phyloP scores from a whole-genome alignment of 83 land plant genomes.

The Picea engelmannii region DNA sequence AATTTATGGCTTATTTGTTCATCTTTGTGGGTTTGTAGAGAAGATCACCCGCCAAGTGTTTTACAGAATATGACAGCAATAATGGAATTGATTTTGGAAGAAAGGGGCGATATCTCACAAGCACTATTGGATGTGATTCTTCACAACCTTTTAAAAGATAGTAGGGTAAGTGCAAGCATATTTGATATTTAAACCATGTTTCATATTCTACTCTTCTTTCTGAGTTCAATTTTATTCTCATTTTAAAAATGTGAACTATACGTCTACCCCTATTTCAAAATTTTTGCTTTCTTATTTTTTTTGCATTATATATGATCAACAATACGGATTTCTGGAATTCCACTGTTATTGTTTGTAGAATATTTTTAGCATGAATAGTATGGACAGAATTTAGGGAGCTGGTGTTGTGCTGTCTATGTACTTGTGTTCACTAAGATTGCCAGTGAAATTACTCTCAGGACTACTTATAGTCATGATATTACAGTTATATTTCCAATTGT shows the following conservation, averaged over 20 bases:
- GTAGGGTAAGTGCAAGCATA: constrained; percentile 42
- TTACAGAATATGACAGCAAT: constrained; percentile 56
- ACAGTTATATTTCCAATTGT: neutral
- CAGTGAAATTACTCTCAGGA: neutral
- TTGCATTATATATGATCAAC: neutral
- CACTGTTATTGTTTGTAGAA: neutral
- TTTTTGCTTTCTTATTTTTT: neutral
- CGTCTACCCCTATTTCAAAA: neutral
- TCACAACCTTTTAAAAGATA: constrained; percentile 63
- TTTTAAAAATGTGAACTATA: neutral
- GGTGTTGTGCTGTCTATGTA: neutral
- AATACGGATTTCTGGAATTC: neutral
- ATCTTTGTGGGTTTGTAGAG: constrained; percentile 32
- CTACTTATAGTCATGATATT: neutral
- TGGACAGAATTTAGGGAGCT: too few species aligned
- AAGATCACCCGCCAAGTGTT: constrained; percentile 52
- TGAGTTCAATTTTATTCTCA: neutral
- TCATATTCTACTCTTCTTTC: neutral
- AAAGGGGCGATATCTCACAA: constrained; percentile 39
- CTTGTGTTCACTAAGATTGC: neutral
- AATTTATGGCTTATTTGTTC: too few species aligned
- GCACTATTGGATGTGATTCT: constrained; percentile 69
- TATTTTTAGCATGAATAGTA: neutral
- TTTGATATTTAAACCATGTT: constrained; percentile 3
- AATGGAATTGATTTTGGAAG: constrained; percentile 58